Base-by-base conservation (phyloP, 129 eudicot genomes). In the Lonicera japonica region DNA sequence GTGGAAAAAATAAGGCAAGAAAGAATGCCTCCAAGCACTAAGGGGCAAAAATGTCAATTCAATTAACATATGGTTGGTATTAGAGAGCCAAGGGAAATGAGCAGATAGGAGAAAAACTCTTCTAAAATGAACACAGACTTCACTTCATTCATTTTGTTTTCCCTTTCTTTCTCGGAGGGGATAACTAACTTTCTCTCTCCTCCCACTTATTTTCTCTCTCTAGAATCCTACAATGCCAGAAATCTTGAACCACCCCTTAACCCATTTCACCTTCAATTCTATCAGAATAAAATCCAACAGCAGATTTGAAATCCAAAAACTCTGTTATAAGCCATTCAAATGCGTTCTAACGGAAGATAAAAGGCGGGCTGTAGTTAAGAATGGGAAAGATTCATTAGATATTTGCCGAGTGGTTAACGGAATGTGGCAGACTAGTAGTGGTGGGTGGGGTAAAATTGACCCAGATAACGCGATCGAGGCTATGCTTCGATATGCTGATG, bases 341-440 rank as follows among this genome's bases (percentile, higher is more conserved):
- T 85, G 90, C 70, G 69, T 64, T 70, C 55, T 76, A 55, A 77
- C 80, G 7, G 86, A 75, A 61, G 82, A 73, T 47, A 60, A 73
- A 61, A 64, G 79, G 59, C 62, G 65, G 60, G 34, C 39, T 40
- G 82, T 80, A 50, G 95, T 90, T 60, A 78, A 81, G 82, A 83
- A 76, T 70, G 86, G 97, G 25, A 81, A 86, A 69, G 83, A 86
- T 74, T 78, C 86, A 38, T 66, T 82, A 76, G 82, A 84, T 38
- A 82, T 87, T 16, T 82, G 86, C 54, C 62, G 90, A 45, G 84
- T 84, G 10, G 84, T 87, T 72, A 82, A 91, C 58, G 94, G 95
- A 66, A 84, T 79, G 88, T 87, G 95, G 88, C 95, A 87, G 78
- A 84, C 90, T 59, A 78, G 95, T 79, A 29, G 50, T 43, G 88